Evolutionary conservation across 495 filamentous ascomycete species (phyloP).

Genomic region (Penicillium roqueforti): DNA sequence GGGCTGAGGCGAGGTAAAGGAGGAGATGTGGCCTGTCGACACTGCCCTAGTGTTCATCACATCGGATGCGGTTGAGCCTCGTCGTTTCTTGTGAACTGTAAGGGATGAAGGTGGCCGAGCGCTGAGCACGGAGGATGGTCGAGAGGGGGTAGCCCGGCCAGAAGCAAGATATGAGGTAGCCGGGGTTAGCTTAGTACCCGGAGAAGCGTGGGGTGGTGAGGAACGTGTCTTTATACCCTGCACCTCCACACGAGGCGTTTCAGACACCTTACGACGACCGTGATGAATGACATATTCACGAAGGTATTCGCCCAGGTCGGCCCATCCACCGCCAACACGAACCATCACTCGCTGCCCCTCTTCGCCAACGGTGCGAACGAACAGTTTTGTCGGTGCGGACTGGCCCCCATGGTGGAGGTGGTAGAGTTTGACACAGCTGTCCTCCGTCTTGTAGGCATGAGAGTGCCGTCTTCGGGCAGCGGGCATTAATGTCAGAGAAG

Average conservation of each 20-base stretch:
- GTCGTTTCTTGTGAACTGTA: conserved; percentile 38
- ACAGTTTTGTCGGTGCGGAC: conserved; percentile 83
- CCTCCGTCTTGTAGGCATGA: conserved; percentile 35
- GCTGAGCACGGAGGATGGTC: conserved; percentile 34
- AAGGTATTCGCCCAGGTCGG: conserved; percentile 91
- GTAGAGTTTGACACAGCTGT: conserved; percentile 78
- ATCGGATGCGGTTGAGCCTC: conserved; percentile 39
- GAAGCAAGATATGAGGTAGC: conserved; percentile 17
- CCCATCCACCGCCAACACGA: conserved; percentile 93
- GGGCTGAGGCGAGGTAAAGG: conserved; percentile 33
- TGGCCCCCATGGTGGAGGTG: conserved; percentile 83
- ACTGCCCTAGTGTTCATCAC: conserved; percentile 27
- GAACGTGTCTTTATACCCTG: conserved; percentile 36
- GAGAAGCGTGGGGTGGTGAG: conserved; percentile 33
- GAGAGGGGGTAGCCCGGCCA: conserved; percentile 34
- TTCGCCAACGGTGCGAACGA: conserved; percentile 87
- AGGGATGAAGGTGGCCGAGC: conserved; percentile 40
- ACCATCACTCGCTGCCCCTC: conserved; percentile 94
- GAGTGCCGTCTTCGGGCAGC: conserved; percentile 42
- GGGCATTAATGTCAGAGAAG: conserved; percentile 67
- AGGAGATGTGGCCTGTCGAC: conserved; percentile 26
- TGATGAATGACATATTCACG: conserved; percentile 90
- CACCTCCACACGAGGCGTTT: conserved; percentile 42
- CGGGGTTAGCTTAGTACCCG: conserved; percentile 22
- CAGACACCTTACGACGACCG: conserved; percentile 48